A percentile compares a stretch with the other conserved stretches of the same genome.
phyloP scores from a whole-genome alignment of 2,329 filamentous ascomycete species.

The Aspergillus tubingensis region DNA sequence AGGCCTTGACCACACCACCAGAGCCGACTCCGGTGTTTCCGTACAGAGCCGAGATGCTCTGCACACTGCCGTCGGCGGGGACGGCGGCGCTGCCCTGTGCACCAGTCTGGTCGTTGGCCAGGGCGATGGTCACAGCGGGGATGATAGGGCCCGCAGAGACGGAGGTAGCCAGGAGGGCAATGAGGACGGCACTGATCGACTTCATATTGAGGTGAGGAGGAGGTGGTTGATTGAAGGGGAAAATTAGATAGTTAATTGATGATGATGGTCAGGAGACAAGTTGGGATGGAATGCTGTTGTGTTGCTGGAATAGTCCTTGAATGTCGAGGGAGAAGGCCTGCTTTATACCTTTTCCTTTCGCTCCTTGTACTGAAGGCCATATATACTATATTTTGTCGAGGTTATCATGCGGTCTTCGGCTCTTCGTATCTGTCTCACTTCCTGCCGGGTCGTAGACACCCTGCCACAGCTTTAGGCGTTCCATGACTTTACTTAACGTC shows the following conservation, averaged over 20 bases:
- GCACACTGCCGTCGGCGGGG: conserved; percentile 22
- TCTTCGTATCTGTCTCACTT: background rate
- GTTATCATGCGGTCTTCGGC: background rate
- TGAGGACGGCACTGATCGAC: conserved; percentile 19
- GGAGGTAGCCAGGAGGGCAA: conserved; percentile 22
- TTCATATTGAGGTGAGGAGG: conserved; percentile 20
- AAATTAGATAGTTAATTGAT: background rate
- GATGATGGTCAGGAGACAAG: background rate
- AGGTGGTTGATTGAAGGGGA: background rate
- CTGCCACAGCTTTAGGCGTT: background rate
- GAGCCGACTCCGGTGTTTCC: conserved; percentile 23
- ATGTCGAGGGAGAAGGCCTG: background rate
- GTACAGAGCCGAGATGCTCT: conserved; percentile 24
- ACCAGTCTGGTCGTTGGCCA: conserved; percentile 30
- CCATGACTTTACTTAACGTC: background rate
- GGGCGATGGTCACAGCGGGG: conserved; percentile 23
- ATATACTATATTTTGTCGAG: background rate
- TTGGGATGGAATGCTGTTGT: background rate
- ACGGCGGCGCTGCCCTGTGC: conserved; percentile 24
- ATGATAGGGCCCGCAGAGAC: conserved; percentile 16
- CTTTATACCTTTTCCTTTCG: background rate
- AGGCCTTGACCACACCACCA: conserved; percentile 24
- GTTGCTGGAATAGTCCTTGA: background rate
- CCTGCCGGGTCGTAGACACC: background rate
- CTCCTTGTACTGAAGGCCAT: background rate